Evolutionary conservation across 176 grass and related monocot genomes (phyloP), one percentile per base, ranked within the genome.

Genomic region (Ensete ventricosum): DNA sequence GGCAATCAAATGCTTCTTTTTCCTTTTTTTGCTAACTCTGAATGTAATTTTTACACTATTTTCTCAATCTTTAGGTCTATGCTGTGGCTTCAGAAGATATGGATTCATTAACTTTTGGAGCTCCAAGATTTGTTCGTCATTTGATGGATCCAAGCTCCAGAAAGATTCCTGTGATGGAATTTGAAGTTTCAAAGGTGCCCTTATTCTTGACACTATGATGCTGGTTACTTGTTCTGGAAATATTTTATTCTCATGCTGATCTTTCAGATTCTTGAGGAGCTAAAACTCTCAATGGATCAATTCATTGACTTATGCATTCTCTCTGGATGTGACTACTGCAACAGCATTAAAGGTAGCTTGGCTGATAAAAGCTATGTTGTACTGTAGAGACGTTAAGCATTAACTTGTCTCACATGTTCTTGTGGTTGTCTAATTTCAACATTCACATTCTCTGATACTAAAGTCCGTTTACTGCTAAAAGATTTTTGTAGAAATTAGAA

Each of bases 31-130:
- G 26, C 57, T 63, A 77, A 55, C 43, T 71, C 52, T 82, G 24
- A 76, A 62, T n/a, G 43, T 63, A 83, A 29, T 70, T 75, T 66
- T 84, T 24, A 68, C 8, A 51, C 63, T 73, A 51, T 34, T 17
- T 48, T 20, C 76, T 62, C 72, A 57, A 23, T 54, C 10, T 43
- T 29, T 55, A 96, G 93, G 93, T 84, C 4, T 90, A 92, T 83
- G 93, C 89, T 79, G 81, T 96, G 29, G 84, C 93, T 57, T 96
- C 93, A 65, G 93, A 96, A 88, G 93, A 92, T 82, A 92, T 90
- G 89, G 93, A 92, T 71, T 86, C 93, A 23, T 77, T 96, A 71
- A 88, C 93, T 74, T 92, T 96, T 81, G 89, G 89, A 65, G 78
- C 89, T 55, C 81, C 81, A 80, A 88, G 83, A 27, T 90, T 96